phyloP scores from a whole-genome alignment of 2,329 filamentous ascomycete genomes.

The Chaetothyriales sp. region DNA sequence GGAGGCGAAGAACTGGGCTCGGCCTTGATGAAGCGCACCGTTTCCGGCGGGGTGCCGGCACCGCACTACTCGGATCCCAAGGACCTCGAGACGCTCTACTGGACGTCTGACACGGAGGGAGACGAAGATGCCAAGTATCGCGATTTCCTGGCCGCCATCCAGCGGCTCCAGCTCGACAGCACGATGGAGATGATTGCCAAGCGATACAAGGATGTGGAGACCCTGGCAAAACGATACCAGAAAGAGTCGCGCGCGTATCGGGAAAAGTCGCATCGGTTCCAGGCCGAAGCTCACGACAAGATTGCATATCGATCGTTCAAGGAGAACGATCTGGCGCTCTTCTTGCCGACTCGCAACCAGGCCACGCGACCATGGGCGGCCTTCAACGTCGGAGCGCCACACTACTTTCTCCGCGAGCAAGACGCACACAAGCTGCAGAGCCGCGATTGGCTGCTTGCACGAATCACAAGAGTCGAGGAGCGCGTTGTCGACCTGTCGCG shows the following conservation, averaged over 20 bases:
- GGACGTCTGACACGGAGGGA: constrained; percentile 60
- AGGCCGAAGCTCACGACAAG: constrained; percentile 84
- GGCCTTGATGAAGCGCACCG: constrained; percentile 28
- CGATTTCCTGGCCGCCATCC: constrained; percentile 58
- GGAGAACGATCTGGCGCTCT: constrained; percentile 85
- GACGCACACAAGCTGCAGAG: constrained; percentile 72
- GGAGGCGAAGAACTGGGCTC: constrained; percentile 19
- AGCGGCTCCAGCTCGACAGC: constrained; percentile 67
- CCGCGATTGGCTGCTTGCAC: constrained; percentile 90
- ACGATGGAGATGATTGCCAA: constrained; percentile 79
- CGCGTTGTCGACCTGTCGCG: constrained; percentile 84
- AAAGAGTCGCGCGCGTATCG: constrained; percentile 76
- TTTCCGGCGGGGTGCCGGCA: constrained; percentile 39
- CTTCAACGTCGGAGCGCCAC: constrained; percentile 93
- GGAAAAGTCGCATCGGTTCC: constrained; percentile 67
- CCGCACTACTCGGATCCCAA: constrained; percentile 46
- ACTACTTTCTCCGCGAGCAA: constrained; percentile 91
- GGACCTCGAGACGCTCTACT: constrained; percentile 64
- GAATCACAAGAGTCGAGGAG: constrained; percentile 82
- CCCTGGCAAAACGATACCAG: constrained; percentile 84
- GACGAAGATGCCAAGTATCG: constrained; percentile 61
- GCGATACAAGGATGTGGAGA: constrained; percentile 83
- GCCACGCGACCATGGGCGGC: constrained; percentile 92
- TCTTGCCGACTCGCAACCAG: constrained; percentile 88
- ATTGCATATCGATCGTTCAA: constrained; percentile 95